These are phyloP conservation scores for Chlamydomonas applanata DNA, from an alignment of 139 green algal species.

Conservation along the genomic window DNA sequence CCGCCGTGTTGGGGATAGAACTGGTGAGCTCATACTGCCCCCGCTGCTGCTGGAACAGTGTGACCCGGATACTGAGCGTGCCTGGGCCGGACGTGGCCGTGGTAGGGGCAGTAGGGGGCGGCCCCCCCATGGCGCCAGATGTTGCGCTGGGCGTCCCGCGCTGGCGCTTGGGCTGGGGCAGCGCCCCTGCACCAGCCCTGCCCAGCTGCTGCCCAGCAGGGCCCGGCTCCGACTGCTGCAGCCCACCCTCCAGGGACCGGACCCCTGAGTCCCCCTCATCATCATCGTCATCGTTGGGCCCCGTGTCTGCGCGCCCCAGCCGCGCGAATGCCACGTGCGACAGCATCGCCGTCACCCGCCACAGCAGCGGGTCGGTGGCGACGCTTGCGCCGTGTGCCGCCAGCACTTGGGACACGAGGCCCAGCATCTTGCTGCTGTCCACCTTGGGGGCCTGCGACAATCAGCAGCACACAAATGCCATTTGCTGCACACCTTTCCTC, in stretches of 20 bases:
- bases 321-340: not conserved
- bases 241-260: not conserved
- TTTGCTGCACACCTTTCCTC: too few species aligned
- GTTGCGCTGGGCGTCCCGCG: not conserved
- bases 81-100: too few species aligned
- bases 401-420: not conserved
- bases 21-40: slow-evolving; percentile 21
- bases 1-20: slow-evolving; percentile 11
- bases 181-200: too few species aligned
- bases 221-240: not conserved
- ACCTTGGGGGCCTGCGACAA: too few species aligned
- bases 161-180: not conserved
- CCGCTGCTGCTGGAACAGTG: slow-evolving; percentile 22
- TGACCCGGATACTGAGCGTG: not conserved
- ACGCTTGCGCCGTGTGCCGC: not conserved
- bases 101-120: not conserved
- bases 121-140: not conserved
- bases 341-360: not conserved
- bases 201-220: too few species aligned
- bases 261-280: not conserved
- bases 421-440: too few species aligned
- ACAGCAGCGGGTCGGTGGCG: not conserved
- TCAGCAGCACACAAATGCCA: too few species aligned
- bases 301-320: not conserved
- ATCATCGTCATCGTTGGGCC: not conserved